phyloP scores from a whole-genome alignment of 164 flowering plant genomes.

The Cinnamomum chago region DNA sequence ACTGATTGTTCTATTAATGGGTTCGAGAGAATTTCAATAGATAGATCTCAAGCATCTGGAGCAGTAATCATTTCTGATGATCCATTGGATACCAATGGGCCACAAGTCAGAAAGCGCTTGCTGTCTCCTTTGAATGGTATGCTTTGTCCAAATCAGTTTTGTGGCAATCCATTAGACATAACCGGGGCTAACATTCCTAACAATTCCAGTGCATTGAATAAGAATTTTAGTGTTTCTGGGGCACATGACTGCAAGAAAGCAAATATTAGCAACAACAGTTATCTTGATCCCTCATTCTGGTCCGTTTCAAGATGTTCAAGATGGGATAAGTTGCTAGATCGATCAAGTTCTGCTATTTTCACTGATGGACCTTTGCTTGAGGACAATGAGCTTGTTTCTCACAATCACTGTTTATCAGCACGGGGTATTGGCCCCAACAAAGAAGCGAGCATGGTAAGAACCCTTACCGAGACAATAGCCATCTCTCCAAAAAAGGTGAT shows the following conservation, averaged over 20 bases:
- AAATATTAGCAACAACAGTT: conserved; percentile 33
- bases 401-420: conserved; percentile 22
- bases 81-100: conserved; percentile 36
- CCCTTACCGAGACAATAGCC: conserved; percentile 22
- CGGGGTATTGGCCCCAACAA: conserved; percentile 17
- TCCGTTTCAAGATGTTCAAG: conserved; percentile 32
- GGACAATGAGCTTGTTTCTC: conserved; percentile 23
- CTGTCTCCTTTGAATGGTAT: conserved; percentile 61
- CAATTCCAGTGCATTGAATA: conserved; percentile 10
- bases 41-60: conserved; percentile 17
- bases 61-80: conserved; percentile 10
- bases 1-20: conserved; percentile 22
- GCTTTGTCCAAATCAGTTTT: conserved; percentile 32
- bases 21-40: conserved; percentile 13
- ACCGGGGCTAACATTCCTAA: conserved; percentile 16
- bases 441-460: conserved; percentile 22
- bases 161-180: conserved; percentile 48
- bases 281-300: conserved; percentile 10
- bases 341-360: conserved; percentile 27
- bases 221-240: conserved; percentile 5
- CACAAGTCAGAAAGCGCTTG: conserved; percentile 56
- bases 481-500: conserved; percentile 26
- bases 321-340: conserved; percentile 17
- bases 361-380: conserved; percentile 76
- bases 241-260: conserved; percentile 57